Base-by-base conservation (phyloP, 108 stramenopile species). In the Cyclostephanos tholiformis region DNA sequence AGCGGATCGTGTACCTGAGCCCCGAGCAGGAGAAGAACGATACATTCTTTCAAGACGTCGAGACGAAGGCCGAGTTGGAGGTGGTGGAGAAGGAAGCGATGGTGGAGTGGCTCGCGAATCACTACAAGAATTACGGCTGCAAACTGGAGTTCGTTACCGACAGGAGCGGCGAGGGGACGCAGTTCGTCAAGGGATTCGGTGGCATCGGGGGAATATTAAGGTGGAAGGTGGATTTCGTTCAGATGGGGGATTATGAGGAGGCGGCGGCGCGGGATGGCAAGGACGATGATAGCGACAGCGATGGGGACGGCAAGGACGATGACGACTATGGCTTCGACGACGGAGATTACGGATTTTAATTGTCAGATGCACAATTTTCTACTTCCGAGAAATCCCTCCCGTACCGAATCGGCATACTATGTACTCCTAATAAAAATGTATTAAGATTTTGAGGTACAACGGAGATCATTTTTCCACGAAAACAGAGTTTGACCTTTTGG, bases 181-280 rank as follows among this genome's bases (percentile, higher is more conserved):
- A 99, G 77, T 99, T 99, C 63, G 96, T 96, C 64, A 95, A 96
- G 75, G 99, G 99, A 30, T 99, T 99, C 83, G 99, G 99, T 25
- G 99, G 99, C 6, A 97, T 99, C 65, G 99, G 99, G 20, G 99
- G 98, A 7, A 94, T 97, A 57, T 77, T 99, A 65, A 86, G 99
- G 63, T 99, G 99, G 99, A 96, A 95, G 83, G 98, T 97, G 6
- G 95, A 97, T 82, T 97, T 99, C 80, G 79, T 88, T 1, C 93
- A 97, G 76, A 43, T 98, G 85, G 59, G 58, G 5, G 72, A 75
- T 27, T 88, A 85, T 67, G 96, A 97, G 49, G 89, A 95, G 10
- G 87, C 90, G n/a, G 59, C 79, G 38, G 86, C 87, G 50, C 62
- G 66, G 8, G 67, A 82, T 17, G 83, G 48, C 14, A 84, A 69